Conservation (phyloP, 1,284 basidiomycete genomes). For the Trichosporon inkin region DNA sequence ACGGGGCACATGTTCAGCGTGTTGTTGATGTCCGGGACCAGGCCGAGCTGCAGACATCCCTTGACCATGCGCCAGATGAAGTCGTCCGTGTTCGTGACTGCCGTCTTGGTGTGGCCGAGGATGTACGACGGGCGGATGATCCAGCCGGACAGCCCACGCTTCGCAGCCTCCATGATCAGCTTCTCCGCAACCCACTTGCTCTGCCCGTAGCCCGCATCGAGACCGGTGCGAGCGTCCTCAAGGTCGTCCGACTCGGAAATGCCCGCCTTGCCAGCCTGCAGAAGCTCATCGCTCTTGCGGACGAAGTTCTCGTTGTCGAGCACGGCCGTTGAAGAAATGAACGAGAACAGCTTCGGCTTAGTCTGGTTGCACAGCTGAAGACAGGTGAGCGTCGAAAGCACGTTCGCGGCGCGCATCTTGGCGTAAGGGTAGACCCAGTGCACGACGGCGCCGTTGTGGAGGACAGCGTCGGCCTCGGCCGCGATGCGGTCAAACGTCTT, state of each 20-base stretch:
- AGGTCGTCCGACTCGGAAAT: conserved; percentile 85
- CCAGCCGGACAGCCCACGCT: conserved; percentile 77
- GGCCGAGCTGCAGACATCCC: conserved; percentile 91
- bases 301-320: conserved; percentile 91
- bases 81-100: conserved; percentile 98
- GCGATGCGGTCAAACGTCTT: conserved; percentile 66
- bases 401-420: conserved; percentile 85
- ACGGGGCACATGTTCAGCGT: conserved; percentile 98
- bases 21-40: conserved; percentile 97
- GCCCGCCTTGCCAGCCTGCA: conserved; percentile 58
- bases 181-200: conserved; percentile 99
- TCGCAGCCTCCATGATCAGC: conserved; percentile 83
- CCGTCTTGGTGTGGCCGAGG: conserved; percentile 82
- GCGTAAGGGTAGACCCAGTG: conserved; percentile 99
- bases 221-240: conserved; percentile 70
- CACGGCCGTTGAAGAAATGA: conserved; percentile 91
- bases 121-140: conserved; percentile 95
- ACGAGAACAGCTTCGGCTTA: conserved; percentile 78
- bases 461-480: conserved; percentile 71
- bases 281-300: conserved; percentile 69
- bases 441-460: conserved; percentile 96
- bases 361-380: conserved; percentile 70
- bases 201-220: conserved; percentile 94
- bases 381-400: conserved; percentile 78
- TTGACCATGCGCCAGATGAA: conserved; percentile 98